Evolutionary conservation across 192 early-diverging fungal species (phyloP).

Genomic region (Anaeromyces robustus): DNA sequence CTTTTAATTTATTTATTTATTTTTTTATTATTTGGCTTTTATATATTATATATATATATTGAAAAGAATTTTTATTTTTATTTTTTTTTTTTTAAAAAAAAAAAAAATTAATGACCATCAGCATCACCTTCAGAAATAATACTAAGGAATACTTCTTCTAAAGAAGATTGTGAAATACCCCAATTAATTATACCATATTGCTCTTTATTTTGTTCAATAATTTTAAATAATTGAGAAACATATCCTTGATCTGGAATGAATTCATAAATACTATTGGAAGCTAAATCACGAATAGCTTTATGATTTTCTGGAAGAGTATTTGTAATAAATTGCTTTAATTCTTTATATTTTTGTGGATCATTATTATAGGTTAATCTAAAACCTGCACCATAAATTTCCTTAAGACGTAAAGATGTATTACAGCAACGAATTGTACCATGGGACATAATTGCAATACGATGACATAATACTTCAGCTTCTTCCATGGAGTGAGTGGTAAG

Average conservation of each 20-base stretch:
- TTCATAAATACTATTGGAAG: conserved; percentile 43
- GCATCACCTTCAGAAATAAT: no score
- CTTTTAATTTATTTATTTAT: no score
- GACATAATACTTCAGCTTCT: conserved; percentile 59
- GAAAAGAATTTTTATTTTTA: no score
- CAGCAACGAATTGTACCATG: conserved; percentile 53
- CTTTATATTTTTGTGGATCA: conserved; percentile 6
- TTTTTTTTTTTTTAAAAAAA: no score
- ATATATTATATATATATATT: no score
- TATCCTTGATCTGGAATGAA: conserved; percentile 30
- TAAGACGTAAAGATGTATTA: conserved; percentile 36
- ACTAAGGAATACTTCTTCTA: conserved; percentile 6
- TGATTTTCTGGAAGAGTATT: no score
- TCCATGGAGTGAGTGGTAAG: conserved; percentile 41
- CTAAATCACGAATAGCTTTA: conserved; percentile 28
- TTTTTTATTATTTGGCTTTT: no score
- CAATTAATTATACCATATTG: conserved; percentile 48
- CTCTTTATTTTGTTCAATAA: conserved; percentile 36
- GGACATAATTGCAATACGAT: conserved; percentile 60
- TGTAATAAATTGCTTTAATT: not conserved
- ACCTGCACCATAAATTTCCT: conserved; percentile 50
- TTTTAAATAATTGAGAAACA: conserved; percentile 39
- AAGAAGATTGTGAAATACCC: conserved; percentile 38
- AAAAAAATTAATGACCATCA: no score
- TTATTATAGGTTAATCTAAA: conserved; percentile 44